Evolutionary conservation across 202 grass and related monocot species (phyloP).

Genomic region (Schoenoplectus triqueter): DNA sequence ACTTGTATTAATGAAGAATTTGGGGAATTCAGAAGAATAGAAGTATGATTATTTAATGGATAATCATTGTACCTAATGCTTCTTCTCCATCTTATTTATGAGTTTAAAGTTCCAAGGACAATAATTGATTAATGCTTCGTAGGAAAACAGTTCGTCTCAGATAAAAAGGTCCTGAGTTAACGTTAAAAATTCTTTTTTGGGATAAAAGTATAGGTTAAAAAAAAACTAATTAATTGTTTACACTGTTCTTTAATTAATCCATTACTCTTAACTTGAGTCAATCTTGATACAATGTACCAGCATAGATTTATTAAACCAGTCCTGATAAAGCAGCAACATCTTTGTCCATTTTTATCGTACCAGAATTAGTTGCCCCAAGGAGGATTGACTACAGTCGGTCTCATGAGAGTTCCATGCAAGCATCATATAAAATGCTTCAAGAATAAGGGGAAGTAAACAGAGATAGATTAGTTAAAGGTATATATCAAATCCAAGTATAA

Average conservation of each 20-base stretch:
- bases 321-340: too few relatives aligned
- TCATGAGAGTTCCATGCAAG: neutral
- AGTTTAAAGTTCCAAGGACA: neutral
- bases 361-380: neutral
- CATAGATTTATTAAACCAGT: too few relatives aligned
- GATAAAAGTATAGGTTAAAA: too few relatives aligned
- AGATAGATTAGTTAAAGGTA: neutral
- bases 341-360: neutral
- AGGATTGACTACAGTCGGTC: too few relatives aligned
- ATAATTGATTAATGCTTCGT: neutral
- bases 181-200: neutral
- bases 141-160: neutral
- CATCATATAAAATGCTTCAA: neutral
- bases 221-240: too few relatives aligned
- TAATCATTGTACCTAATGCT: too few relatives aligned
- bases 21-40: neutral
- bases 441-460: neutral
- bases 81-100: neutral
- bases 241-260: too few relatives aligned
- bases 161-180: neutral
- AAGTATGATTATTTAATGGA: neutral
- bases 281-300: too few relatives aligned
- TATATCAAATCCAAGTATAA: neutral
- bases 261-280: too few relatives aligned
- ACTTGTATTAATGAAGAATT: neutral